Evolutionary conservation across 495 filamentous ascomycete species (phyloP).

Genomic region (Margaritispora aquatica): DNA sequence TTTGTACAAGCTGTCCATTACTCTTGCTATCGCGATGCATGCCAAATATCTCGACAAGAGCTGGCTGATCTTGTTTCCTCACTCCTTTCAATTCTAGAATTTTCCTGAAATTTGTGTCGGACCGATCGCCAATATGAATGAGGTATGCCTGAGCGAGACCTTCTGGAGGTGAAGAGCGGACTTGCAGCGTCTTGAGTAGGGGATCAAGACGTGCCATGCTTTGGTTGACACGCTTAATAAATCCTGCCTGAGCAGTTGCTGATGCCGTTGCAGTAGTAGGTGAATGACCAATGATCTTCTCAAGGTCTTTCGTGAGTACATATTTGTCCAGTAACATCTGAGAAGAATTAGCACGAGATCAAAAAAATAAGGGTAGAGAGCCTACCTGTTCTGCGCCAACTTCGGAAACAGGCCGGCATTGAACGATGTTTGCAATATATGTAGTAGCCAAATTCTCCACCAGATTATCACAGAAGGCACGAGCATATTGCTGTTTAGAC

Average conservation of each 20-base stretch:
- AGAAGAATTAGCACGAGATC: conserved; percentile 4
- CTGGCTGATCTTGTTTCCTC: conserved; percentile 70
- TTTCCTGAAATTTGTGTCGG: conserved; percentile 92
- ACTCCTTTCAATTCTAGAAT: conserved; percentile 92
- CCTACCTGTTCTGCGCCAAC: conserved; percentile 88
- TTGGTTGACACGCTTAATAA: conserved; percentile 81
- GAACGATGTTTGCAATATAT: conserved; percentile 79
- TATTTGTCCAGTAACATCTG: conserved; percentile 92
- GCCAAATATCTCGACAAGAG: conserved; percentile 82
- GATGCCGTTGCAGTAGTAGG: conserved; percentile 32
- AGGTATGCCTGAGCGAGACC: conserved; percentile 95
- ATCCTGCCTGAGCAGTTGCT: conserved; percentile 49
- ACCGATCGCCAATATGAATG: conserved; percentile 84
- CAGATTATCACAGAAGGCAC: conserved; percentile 90
- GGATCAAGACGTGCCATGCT: conserved; percentile 84
- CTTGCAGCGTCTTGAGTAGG: conserved; percentile 93
- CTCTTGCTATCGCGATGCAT: conserved; percentile 50
- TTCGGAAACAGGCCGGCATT: conserved; percentile 84
- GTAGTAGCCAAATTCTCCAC: conserved; percentile 76
- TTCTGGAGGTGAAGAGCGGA: conserved; percentile 83
- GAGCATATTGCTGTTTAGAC: conserved; percentile 89
- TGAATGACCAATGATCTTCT: conserved; percentile 55
- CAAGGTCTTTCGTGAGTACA: conserved; percentile 77
- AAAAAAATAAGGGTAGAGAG: background rate
- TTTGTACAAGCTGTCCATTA: conserved; percentile 47